Base-by-base conservation (phyloP, 176 grass and related monocot genomes). In the Rhipidocladum racemiflorum region DNA sequence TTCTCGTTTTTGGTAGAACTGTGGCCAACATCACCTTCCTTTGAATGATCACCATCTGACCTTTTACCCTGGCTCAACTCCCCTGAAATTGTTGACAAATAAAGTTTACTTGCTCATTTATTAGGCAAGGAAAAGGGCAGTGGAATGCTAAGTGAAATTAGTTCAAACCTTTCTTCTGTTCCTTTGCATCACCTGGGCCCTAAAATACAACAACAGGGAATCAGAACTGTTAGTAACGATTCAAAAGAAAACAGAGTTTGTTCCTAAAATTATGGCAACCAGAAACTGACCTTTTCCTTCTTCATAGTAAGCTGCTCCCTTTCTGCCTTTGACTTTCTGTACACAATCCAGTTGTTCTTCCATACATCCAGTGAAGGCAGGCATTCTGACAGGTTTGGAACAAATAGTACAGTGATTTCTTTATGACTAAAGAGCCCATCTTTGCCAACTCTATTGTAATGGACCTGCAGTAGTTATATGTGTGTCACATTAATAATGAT, bases 391-490 rank as follows among this genome's bases (percentile, higher is more conserved):
- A 99, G 60, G 82, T 99, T 89, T 55, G 97, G 97, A 61, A 95
- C 83, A 87, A 91, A 99, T 40, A 99, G 30, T 30, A 99, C 93
- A 40, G 93, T 96, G 55, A 99, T 80, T 93, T 99, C 97, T 84
- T 92, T 95, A 70, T 94, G 89, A 79, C 80, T 93, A 50, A 89
- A 89, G 16, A 88, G 68, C 43, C 93, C 93, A 74, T 99, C 97
- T 75, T 92, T 93, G 61, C 87, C 87, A 54, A 90, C 78, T 83
- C 97, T 88, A 76, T 99, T 87, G 87, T 99, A 99, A 81, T 99
- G 93, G 50, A 99, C 83, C 97, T 99, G 77, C 63, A 82, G 29
- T 57, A 85, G 13, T 67, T 30, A 86, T 68, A 60, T 29, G 38
- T 27, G 24, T 20, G 59, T 78, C 66, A 34, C 7, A 77, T 65